Percentiles rank a stretch among this genome's conserved stretches.
Evolutionary conservation across 768 basidiomycete species (phyloP).

Genomic region (Sporobolomyces phaffii): DNA sequence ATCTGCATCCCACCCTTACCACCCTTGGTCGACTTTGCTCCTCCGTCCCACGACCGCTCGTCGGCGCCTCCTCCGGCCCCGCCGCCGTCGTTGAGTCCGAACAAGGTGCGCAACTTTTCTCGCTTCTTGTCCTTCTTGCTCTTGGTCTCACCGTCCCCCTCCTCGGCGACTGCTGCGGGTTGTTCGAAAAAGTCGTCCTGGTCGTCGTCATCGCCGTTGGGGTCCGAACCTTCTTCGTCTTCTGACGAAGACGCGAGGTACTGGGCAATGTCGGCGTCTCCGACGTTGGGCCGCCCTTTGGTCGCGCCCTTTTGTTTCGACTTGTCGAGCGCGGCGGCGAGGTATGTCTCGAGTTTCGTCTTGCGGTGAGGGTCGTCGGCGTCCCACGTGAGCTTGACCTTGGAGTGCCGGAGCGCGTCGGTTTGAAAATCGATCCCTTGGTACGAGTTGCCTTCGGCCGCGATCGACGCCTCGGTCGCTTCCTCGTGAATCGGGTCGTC

Average conservation of each 20-base stretch:
- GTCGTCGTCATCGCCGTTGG: constrained; percentile 48
- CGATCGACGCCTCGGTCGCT: constrained; percentile 60
- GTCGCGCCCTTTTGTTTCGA: constrained; percentile 72
- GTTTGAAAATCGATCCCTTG: constrained; percentile 84
- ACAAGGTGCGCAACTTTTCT: constrained; percentile 23
- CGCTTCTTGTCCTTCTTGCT: constrained; percentile 36
- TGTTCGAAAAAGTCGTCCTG: constrained; percentile 56
- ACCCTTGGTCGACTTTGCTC: constrained; percentile 24
- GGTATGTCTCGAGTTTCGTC: constrained; percentile 46
- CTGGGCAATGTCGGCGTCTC: constrained; percentile 80
- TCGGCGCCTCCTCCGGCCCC: constrained; percentile 23
- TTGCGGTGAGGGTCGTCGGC: constrained; percentile 87
- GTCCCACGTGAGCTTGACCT: constrained; percentile 97
- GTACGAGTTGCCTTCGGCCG: constrained; percentile 50
- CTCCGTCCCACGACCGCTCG: constrained; percentile 34
- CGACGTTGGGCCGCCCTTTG: constrained; percentile 58
- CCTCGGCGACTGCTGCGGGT: constrained; percentile 25
- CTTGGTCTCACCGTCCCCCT: constrained; percentile 19
- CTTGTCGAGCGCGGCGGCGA: constrained; percentile 32
- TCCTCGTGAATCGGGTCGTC: constrained; percentile 61
- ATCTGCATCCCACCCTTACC: constrained; percentile 75
- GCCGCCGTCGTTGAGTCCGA: constrained; percentile 32
- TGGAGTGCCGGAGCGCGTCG: constrained; percentile 91
- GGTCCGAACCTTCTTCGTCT: constrained; percentile 54
- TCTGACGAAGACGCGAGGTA: constrained; percentile 66